Base-by-base conservation (phyloP, 176 grass and related monocot species). In the Urochloa ruziziensis region DNA sequence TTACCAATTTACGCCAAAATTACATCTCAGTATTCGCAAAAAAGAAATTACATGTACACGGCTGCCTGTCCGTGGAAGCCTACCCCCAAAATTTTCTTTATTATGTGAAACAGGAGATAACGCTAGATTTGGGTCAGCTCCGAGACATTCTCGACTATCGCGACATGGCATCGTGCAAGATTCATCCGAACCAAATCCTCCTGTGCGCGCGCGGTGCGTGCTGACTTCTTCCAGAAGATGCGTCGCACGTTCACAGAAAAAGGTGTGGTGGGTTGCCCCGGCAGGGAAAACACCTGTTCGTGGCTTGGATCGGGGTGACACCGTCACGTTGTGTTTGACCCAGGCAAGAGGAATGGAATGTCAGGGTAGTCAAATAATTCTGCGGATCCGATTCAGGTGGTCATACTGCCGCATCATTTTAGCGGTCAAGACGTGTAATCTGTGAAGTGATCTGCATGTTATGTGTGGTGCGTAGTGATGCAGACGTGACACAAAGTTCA, bases 251-350 rank as follows among this genome's bases (percentile, higher is more conserved):
- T 46, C 17, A 47, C 7, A 67, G 19, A 17, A 71, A 85, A 53
- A 16, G 5, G 13, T 5, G 43, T 17, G 43, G 69, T 36, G 12
- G 12, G 61, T 51, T 81, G 82, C 34, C 83, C 61, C 16, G 63
- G 61, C 71, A 56, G 83, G 64, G 70, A 18, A 18, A 68, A 70
- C 82, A 81, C 59, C 21, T 53, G 70, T 62, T 52, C 77, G 77
- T 81, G 65, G 88, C 77, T 69, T 77, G 68, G 46, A 42, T 59
- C 18, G 79, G 63, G 61, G 87, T 29, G 83, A 42, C 77, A 62
- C 43, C 35, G 11, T 75, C 78, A 82, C 71, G 71, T 77, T 77
- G 25, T 57, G 64, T 63, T 82, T 82, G 72, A 86, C 83, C 73
- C 24, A 3, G 35, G 46, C 9, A 24, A 21, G 54, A 44, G 74